phyloP scores from a whole-genome alignment of 2,329 filamentous ascomycete genomes.

The Paramyrothecium sp. region DNA sequence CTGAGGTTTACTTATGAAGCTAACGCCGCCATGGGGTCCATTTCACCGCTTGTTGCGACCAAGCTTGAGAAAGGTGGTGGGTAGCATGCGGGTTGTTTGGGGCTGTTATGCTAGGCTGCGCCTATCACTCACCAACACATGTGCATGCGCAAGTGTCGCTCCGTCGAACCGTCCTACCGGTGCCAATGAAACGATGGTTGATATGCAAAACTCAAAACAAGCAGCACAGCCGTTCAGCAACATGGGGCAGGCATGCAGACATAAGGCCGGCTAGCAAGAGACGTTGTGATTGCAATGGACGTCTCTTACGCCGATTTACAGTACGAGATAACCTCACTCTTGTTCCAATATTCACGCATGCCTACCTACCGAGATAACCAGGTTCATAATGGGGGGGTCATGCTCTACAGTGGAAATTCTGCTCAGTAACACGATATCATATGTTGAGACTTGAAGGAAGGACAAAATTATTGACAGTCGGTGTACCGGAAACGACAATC shows the following conservation, averaged over 20 bases:
- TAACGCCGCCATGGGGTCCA: not conserved
- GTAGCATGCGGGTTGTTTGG: not conserved
- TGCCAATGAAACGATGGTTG: not conserved
- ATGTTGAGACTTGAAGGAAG: too few species aligned
- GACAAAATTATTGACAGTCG: too few species aligned
- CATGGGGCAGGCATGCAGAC: not conserved
- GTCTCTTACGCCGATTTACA: too few species aligned
- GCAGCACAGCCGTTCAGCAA: not conserved
- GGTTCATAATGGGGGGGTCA: too few species aligned
- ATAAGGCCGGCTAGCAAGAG: not conserved
- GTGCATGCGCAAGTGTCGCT: not conserved
- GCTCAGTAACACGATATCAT: too few species aligned
- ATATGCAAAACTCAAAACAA: not conserved
- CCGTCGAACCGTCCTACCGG: constrained; percentile 1
- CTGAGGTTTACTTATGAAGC: too few species aligned
- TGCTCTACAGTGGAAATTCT: too few species aligned
- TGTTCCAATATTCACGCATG: too few species aligned
- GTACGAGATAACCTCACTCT: too few species aligned
- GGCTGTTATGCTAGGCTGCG: not conserved
- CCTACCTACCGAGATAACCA: too few species aligned
- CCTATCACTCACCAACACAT: constrained; percentile 11
- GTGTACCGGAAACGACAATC: too few species aligned
- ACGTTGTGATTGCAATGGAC: too few species aligned
- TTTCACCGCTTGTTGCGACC: not conserved
- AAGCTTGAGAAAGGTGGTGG: not conserved